Base-by-base conservation (phyloP, 2,329 filamentous ascomycete genomes). In the Phoma sp. region DNA sequence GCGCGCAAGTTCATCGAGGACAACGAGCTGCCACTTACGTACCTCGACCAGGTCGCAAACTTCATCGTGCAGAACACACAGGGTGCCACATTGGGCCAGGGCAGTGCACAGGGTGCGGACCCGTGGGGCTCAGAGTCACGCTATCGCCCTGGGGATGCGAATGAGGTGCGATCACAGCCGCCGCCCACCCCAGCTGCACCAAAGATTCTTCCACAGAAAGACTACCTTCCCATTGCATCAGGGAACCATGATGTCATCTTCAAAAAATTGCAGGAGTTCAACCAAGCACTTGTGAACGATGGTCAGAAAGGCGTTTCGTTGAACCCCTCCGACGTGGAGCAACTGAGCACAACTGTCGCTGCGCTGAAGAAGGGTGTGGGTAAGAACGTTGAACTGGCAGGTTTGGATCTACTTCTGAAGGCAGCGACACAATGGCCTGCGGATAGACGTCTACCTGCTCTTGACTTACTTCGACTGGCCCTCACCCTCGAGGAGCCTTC, bases 61-160 rank as follows among this genome's bases (percentile, higher is more conserved):
- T 98, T 97, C 75, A 96, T 99, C 64, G 85, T 90, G 9, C 84
- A 89, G 51, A 98, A 98, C 70, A 96, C 93, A 0, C 86, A 94
- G 76, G 93, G 92, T 3, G 89, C 92, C 7, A 91, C 88, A 0
- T 78, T 96, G n/a, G 92, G 92, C 1, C 84, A 88, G 54, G 64
- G 70, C 63, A 72, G 80, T 45, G 68, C 72, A 15, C 54, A 51
- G n/a, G 79, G 78, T 4, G 79, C 85, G 31, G 91, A 96, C 75
- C 88, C 91, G 0, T 92, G 87, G 79, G 92, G 91, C 6, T 87
- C 87, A 17, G 91, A 94, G 62, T 85, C 86, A 48, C 83, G 91
- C 62, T 96, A 96, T 74, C 85, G 88, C 47, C 91, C 92, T 21
- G 90, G 88, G 13, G 86, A 91, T 62, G 70, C 77, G 0, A 74